Percentiles rank a stretch among this genome's conserved stretches.
Conservation (phyloP, 768 basidiomycete genomes). For the Suillus bovinus region DNA sequence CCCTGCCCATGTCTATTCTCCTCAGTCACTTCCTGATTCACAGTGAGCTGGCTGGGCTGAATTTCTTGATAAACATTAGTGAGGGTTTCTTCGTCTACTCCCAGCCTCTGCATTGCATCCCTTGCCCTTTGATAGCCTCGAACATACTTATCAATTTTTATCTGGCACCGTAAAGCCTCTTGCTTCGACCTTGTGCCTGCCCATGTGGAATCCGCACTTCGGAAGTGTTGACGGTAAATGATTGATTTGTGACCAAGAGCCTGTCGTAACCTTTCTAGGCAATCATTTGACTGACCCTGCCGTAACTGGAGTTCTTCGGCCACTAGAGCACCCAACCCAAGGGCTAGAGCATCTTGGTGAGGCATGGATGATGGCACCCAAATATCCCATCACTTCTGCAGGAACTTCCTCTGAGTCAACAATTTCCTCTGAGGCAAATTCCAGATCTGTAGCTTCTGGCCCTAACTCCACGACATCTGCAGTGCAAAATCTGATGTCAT, state of each 20-base stretch:
- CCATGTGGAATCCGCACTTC: conserved; percentile 2
- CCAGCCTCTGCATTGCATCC: no score
- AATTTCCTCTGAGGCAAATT: neutral
- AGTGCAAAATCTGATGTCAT: neutral
- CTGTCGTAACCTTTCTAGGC: conserved; percentile 1
- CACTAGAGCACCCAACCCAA: conserved; percentile 4
- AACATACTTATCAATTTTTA: no score
- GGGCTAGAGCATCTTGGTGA: neutral
- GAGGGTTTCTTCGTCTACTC: no score
- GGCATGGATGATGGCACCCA: conserved; percentile 9
- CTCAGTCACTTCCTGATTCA: conserved; percentile 11
- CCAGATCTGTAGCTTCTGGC: neutral
- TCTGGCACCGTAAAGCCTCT: neutral
- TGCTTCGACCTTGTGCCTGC: conserved; percentile 8
- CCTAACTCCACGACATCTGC: neutral
- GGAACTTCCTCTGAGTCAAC: neutral
- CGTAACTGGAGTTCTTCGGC: conserved; percentile 7
- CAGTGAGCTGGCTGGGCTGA: neutral
- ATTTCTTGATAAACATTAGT: no score
- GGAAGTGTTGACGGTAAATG: conserved; percentile 5
- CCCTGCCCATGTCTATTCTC: conserved; percentile 14
- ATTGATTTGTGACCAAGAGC: conserved; percentile 10
- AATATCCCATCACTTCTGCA: conserved; percentile 10
- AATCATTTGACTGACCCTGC: conserved; percentile 10
- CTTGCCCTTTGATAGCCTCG: neutral